Base-by-base conservation (phyloP, 2,329 filamentous ascomycete species). In the Pseudopyrenochaeta lycopersici region DNA sequence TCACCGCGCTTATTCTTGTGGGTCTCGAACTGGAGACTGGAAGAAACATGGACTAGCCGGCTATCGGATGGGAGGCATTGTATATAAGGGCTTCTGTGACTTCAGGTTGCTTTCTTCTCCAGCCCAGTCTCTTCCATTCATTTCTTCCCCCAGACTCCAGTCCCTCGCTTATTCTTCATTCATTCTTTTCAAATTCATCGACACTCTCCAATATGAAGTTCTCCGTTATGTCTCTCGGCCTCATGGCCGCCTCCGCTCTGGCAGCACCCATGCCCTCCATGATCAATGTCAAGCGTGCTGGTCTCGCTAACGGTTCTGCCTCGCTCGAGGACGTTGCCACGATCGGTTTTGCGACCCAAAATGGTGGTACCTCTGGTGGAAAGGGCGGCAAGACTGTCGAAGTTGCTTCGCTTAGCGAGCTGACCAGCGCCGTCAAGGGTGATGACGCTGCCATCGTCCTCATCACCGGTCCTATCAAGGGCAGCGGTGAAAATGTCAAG, bases 381-480 rank as follows among this genome's bases (percentile, higher is more conserved):
- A 67, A 66, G 47, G 73, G 74, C 12, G 76, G 75, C 15, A 65
- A 63, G 30, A 70, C 67, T 15, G 66, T 74, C 46, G 70, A 69
- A 27, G 76, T 78, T 31, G 62, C 67, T n/a, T 65, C 65, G 27
- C 63, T 70, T 18, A 71, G 64, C 17, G 74, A 78, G 38, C 76
- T 85, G 36, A 68, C 74, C 7, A 70, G 76, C 0, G 82, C 81
- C 7, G 80, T 82, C 10, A 63, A 69, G 10, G 79, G 76, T 14
- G 73, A 79, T 14, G 69, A 69, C 2, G 76, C 78, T 14, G 76
- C 75, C 36, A 80, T 84, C 39, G 76, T 83, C 51, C 76, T 77
- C 51, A 70, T 84, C 59, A 77, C 75, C 14, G 81, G 81, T 20
- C 75, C 75, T 32, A 76, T 83, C 49, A 70, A 67, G 33, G 77